phyloP scores from a whole-genome alignment of 1,139 yeast species.

The Taiozyma sp. region DNA sequence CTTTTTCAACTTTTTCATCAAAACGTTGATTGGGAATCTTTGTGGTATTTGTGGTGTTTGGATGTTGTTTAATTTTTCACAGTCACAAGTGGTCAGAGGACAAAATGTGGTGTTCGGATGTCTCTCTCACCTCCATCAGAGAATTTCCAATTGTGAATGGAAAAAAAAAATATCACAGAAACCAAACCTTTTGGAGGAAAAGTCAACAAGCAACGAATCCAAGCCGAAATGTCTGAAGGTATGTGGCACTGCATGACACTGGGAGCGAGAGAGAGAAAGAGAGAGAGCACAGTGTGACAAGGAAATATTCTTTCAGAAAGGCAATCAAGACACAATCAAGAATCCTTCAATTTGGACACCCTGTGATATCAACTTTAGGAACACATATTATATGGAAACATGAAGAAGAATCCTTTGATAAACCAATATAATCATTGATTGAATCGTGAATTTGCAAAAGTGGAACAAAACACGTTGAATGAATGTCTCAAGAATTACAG shows the following conservation, averaged over 20 bases:
- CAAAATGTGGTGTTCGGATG: slow-evolving; percentile 2
- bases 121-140: neutral
- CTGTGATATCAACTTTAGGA: neutral
- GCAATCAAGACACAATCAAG: neutral
- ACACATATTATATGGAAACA: neutral
- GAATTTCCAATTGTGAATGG: neutral
- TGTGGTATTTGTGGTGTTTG: slow-evolving; percentile 3
- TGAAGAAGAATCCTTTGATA: neutral
- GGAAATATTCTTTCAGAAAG: neutral
- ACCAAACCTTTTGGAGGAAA: neutral
- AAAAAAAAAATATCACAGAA: neutral
- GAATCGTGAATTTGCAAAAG: too few species aligned
- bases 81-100: neutral
- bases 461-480: too few species aligned
- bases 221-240: slow-evolving; percentile 24
- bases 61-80: slow-evolving; percentile 1
- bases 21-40: neutral
- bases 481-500: neutral
- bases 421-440: too few species aligned
- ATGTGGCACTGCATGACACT: slow-evolving; percentile 9
- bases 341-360: neutral
- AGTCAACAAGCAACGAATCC: neutral
- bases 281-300: neutral
- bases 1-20: neutral
- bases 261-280: neutral